Evolutionary conservation across 106 monocot genomes (phyloP).

Genomic region (Acanthochlamys bracteata): DNA sequence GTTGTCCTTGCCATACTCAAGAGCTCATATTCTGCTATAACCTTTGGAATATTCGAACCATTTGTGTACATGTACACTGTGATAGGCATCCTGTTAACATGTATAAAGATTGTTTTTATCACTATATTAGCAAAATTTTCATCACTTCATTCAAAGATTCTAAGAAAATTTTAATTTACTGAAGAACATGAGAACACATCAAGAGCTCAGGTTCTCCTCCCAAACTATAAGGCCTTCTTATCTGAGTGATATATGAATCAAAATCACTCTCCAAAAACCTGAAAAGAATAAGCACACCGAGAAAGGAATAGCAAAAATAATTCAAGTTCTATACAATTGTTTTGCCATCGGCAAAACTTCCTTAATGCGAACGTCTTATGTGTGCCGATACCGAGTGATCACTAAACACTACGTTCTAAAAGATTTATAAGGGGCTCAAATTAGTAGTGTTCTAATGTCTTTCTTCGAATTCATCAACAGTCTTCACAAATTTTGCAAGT

Average conservation of each 20-base stretch:
- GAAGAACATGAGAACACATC: constrained; percentile 73
- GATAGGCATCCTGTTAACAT: constrained; percentile 49
- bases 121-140: not conserved
- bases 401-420: too few species aligned
- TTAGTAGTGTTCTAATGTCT: too few species aligned
- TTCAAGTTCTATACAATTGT: too few species aligned
- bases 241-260: constrained; percentile 45
- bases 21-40: constrained; percentile 67
- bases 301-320: too few species aligned
- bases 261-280: constrained; percentile 76
- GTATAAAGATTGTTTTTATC: too few species aligned
- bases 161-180: constrained; percentile 14
- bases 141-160: not conserved
- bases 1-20: constrained; percentile 59
- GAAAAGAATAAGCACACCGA: too few species aligned
- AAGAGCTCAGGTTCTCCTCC: constrained; percentile 73
- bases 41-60: constrained; percentile 24
- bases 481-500: too few species aligned
- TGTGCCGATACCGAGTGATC: too few species aligned
- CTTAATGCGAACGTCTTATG: too few species aligned
- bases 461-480: too few species aligned
- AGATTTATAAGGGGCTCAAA: too few species aligned
- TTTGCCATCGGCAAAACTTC: too few species aligned
- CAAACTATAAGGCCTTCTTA: constrained; percentile 61
- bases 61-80: constrained; percentile 47